phyloP scores from a whole-genome alignment of 2,329 filamentous ascomycete species.

The Fusarium xyrophilum region DNA sequence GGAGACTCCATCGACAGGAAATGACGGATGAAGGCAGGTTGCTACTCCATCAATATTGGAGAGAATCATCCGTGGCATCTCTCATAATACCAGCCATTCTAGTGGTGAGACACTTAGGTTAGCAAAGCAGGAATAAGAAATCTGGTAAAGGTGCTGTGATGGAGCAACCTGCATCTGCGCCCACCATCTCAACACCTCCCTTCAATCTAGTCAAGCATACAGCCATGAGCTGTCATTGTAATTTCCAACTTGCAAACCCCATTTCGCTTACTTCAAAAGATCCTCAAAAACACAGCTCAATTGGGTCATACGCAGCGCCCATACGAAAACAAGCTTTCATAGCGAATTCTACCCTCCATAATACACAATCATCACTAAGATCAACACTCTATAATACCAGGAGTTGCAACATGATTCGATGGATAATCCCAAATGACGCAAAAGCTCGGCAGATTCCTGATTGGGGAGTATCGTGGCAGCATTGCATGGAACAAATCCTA shows the following conservation, averaged over 20 bases:
- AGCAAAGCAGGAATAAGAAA: not conserved
- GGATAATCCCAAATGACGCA: not conserved
- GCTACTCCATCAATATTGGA: not conserved
- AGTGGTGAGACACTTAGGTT: accelerated
- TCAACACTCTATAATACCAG: not conserved
- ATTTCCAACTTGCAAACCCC: not conserved
- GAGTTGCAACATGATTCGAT: not conserved
- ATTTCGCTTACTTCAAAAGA: not conserved
- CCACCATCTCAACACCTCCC: not conserved
- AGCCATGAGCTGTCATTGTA: not conserved
- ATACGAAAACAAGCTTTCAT: not conserved
- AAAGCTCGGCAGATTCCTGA: constrained; percentile 48
- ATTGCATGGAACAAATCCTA: constrained; percentile 71
- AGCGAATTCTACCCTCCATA: not conserved
- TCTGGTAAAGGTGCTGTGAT: not conserved
- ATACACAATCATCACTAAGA: not conserved
- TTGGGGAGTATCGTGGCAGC: constrained; percentile 49
- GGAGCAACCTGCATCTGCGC: not conserved
- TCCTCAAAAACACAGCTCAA: not conserved
- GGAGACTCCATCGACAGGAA: too few species aligned
- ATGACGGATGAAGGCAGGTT: accelerated
- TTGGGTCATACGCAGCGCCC: not conserved
- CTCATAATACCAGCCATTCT: accelerated
- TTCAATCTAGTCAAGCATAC: too few species aligned
- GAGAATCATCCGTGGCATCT: accelerated